A percentile compares a stretch with the other conserved stretches of the same genome.
Evolutionary conservation across 1,284 basidiomycete genomes (phyloP).

Genomic region (Ceratobasidium sp.): DNA sequence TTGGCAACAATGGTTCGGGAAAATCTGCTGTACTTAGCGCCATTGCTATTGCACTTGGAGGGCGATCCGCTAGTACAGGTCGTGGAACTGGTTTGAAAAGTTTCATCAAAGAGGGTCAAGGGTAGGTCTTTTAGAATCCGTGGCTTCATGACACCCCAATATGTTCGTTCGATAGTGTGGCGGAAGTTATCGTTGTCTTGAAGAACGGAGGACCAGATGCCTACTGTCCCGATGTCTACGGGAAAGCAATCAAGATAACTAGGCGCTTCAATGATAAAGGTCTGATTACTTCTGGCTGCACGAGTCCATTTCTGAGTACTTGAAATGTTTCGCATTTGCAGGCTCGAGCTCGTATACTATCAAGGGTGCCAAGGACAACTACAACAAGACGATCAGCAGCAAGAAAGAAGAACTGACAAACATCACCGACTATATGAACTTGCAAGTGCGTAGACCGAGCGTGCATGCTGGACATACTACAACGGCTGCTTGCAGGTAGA

Average conservation of each 20-base stretch:
- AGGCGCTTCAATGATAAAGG: slow-evolving; percentile 70
- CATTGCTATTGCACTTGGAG: slow-evolving; percentile 93
- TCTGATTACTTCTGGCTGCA: not conserved
- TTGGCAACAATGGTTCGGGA: slow-evolving; percentile 81
- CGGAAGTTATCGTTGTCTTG: slow-evolving; percentile 84
- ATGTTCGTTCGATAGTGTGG: slow-evolving; percentile 61
- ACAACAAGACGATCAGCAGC: slow-evolving; percentile 76
- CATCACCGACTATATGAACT: slow-evolving; percentile 94
- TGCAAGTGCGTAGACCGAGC: slow-evolving; percentile 65
- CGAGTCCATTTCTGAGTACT: not conserved
- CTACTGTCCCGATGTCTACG: slow-evolving; percentile 85
- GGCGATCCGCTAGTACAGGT: slow-evolving; percentile 90
- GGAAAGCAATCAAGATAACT: slow-evolving; percentile 86
- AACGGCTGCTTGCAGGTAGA: slow-evolving; percentile 70
- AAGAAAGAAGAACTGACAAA: slow-evolving; percentile 88
- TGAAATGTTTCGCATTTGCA: slow-evolving; percentile 56
- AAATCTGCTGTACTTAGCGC: slow-evolving; percentile 97
- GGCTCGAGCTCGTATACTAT: slow-evolving; percentile 88
- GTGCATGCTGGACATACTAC: not conserved
- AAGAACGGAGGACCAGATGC: slow-evolving; percentile 93
- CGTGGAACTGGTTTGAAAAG: slow-evolving; percentile 88
- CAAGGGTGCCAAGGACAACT: slow-evolving; percentile 80
- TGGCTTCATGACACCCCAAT: not conserved
- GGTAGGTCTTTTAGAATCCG: slow-evolving; percentile 62
- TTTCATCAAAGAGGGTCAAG: slow-evolving; percentile 88